Percentiles rank a stretch among this genome's conserved stretches.
Evolutionary conservation across 345 rosid species (phyloP).

Genomic region (Linum usitatissimum): DNA sequence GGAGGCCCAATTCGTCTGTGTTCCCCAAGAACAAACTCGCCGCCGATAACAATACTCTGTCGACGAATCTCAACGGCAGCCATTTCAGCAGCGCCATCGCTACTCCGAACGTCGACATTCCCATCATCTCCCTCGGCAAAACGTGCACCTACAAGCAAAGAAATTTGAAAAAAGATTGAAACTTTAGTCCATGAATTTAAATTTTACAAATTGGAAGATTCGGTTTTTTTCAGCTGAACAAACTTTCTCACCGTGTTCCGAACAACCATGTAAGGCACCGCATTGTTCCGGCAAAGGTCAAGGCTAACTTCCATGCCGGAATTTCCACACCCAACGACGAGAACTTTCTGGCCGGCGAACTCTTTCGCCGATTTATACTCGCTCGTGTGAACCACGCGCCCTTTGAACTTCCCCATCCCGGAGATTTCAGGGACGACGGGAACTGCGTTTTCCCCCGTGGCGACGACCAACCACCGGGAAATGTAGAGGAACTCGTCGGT

Average conservation of each 20-base stretch:
- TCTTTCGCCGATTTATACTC: constrained; percentile 43
- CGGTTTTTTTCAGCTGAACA: not conserved
- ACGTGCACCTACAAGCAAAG: constrained; percentile 56
- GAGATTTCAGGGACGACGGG: constrained; percentile 34
- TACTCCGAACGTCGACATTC: constrained; percentile 69
- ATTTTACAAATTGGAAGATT: not conserved
- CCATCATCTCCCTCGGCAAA: constrained; percentile 74
- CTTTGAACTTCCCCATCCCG: constrained; percentile 38
- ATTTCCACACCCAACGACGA: constrained; percentile 79
- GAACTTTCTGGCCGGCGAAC: constrained; percentile 34
- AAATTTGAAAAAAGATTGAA: not conserved
- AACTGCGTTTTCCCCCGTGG: constrained; percentile 74
- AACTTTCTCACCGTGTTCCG: constrained; percentile 50
- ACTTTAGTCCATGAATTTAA: not conserved
- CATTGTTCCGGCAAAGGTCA: constrained; percentile 49
- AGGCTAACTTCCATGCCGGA: constrained; percentile 65
- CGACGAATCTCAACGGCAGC: constrained; percentile 64
- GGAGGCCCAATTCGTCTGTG: constrained; percentile 65
- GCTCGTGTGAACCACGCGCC: constrained; percentile 47
- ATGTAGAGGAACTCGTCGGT: constrained; percentile 43
- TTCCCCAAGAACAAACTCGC: constrained; percentile 46
- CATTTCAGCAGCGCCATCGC: constrained; percentile 75
- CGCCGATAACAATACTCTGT: constrained; percentile 38
- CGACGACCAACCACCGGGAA: constrained; percentile 54
- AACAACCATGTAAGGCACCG: constrained; percentile 45